These are phyloP conservation scores for Penicillium palitans DNA, from an alignment of 2,329 filamentous ascomycete species.

Conservation along the genomic window DNA sequence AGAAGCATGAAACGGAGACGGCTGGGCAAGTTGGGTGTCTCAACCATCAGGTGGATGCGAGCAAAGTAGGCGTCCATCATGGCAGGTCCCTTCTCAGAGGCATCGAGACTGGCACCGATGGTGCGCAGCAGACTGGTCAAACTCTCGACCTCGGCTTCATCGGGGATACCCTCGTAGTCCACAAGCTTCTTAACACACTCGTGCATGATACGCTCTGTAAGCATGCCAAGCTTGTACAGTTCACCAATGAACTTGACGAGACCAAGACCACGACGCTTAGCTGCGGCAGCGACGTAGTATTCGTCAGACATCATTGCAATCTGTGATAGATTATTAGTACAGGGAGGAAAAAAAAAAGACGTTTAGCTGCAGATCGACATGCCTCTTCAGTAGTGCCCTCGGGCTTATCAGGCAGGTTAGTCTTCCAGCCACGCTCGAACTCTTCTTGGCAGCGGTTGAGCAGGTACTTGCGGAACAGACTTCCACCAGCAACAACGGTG, in stretches of 20 bases:
- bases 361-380: neutral
- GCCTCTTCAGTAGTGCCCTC: constrained; percentile 69
- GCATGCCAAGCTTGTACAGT: constrained; percentile 97
- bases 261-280: constrained; percentile 95
- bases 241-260: constrained; percentile 99
- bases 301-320: constrained; percentile 87
- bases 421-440: constrained; percentile 96
- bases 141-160: constrained; percentile 95
- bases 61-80: constrained; percentile 95
- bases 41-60: constrained; percentile 79
- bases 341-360: neutral
- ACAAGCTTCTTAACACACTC: constrained; percentile 97
- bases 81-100: constrained; percentile 74
- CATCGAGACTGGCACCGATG: constrained; percentile 84
- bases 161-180: constrained; percentile 88
- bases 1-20: constrained; percentile 95
- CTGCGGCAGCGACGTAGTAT: constrained; percentile 90
- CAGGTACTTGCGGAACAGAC: constrained; percentile 96
- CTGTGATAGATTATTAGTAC: constrained; percentile 6
- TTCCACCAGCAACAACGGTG: constrained; percentile 85
- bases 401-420: constrained; percentile 75
- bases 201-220: constrained; percentile 99
- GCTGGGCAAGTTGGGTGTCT: constrained; percentile 77
- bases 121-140: constrained; percentile 89
- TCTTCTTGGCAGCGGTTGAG: constrained; percentile 98